These are phyloP conservation scores for Pythium phragmitis DNA, from an alignment of 352 stramenopile species.

Conservation along the genomic window DNA sequence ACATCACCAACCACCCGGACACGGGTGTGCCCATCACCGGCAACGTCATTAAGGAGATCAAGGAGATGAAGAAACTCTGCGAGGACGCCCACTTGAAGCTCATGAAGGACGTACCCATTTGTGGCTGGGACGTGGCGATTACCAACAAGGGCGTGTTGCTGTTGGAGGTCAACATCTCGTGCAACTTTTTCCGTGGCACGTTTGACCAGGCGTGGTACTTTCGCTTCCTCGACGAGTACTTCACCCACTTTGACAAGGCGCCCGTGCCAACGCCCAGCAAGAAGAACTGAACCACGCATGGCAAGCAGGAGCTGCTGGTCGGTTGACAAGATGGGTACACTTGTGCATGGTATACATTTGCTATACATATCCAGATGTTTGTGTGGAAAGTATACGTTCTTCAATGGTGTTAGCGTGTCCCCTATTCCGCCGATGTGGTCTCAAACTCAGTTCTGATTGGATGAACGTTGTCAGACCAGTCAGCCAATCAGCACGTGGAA, in stretches of 20 bases:
- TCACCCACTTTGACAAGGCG: conserved; percentile 64
- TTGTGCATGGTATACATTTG: conserved; percentile 13
- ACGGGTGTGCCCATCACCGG: conserved; percentile 85
- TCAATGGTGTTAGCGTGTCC: neutral
- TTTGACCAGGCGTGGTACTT: conserved; percentile 91
- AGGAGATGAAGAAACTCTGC: conserved; percentile 81
- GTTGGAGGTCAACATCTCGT: conserved; percentile 92
- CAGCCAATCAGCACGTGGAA: conserved; percentile 13
- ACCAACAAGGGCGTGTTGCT: conserved; percentile 89
- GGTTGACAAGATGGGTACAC: conserved; percentile 22
- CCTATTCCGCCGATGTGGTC: conserved; percentile 28
- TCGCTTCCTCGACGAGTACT: conserved; percentile 85
- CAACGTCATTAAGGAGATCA: conserved; percentile 87
- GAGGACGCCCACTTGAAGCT: conserved; percentile 88
- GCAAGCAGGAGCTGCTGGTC: neutral
- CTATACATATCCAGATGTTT: conserved; percentile 22
- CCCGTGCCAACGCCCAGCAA: conserved; percentile 47
- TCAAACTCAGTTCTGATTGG: conserved; percentile 14
- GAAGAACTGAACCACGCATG: conserved; percentile 27
- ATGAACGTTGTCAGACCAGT: neutral
- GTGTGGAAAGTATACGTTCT: conserved; percentile 4
- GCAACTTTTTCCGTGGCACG: conserved; percentile 93
- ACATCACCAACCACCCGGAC: conserved; percentile 89
- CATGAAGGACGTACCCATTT: conserved; percentile 91
- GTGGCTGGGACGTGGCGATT: conserved; percentile 92